Base-by-base conservation (phyloP, 2,329 filamentous ascomycete genomes). In the Samsoniella hepiali region DNA sequence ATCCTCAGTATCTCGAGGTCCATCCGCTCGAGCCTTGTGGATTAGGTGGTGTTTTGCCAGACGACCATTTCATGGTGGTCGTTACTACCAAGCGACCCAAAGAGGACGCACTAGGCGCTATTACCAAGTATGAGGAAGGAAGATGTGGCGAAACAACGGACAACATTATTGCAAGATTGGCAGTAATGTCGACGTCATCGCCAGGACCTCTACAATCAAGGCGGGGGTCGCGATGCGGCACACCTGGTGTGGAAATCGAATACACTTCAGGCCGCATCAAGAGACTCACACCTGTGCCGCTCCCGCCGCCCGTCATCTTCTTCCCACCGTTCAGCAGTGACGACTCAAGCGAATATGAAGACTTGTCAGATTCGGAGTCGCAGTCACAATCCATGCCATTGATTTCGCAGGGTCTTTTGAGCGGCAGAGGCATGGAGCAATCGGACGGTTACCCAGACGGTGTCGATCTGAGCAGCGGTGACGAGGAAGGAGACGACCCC, bases 11-110 rank as follows among this genome's bases (percentile, higher is more conserved):
- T n/a, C 71, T 75, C 2, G 67, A 73, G 3, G 69, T 76, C 2
- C 70, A 72, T 1, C 73, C 77, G 0, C 71, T 89, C 3, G 82
- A 86, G 64, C 82, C 84, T 0, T 86, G 81, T 53, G 87, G 87
- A 1, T 71, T 89, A 0, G 85, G 83, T 6, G 84, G 84, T 15
- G 81, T 87, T 0, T 74, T 80, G 32, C 86, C 86, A 0, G 85
- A 88, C n/a, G 87, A 89, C 66, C 86, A 88, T 66, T 88, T 89
- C 64, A 77, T 81, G 47, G 75, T 88, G 0, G 76, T 81, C 2
- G 84, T 88, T 2, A 78, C 77, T 2, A 86, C 84, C 0, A 78
- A 74, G 47, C 76, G 82, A 17, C 72, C 77, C 0, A 79, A 74
- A 32, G 66, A 68, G 13, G 70, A 75, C 8, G 32, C 10, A 6